Conservation (phyloP, 352 stramenopile genomes). For the Phytopythium kandeliae region DNA sequence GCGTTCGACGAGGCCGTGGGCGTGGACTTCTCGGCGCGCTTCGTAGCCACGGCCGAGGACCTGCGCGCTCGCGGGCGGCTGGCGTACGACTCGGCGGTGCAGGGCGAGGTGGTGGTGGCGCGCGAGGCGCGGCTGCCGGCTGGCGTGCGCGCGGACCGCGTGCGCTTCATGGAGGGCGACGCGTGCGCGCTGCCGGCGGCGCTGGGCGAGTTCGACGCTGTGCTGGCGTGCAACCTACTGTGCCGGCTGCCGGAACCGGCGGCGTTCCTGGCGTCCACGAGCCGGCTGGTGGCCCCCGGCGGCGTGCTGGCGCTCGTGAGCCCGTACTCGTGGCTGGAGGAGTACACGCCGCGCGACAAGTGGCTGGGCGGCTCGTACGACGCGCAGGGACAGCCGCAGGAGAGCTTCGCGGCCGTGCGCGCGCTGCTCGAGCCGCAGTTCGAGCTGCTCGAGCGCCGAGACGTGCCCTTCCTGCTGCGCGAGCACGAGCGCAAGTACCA, state of each 20-base stretch:
- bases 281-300: slow-evolving; percentile 82
- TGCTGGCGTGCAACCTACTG: slow-evolving; percentile 95
- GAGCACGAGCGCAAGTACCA: slow-evolving; percentile 93
- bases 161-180: slow-evolving; percentile 93
- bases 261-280: slow-evolving; percentile 86
- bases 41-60: slow-evolving; percentile 79
- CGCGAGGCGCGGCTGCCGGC: slow-evolving; percentile 58
- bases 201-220: slow-evolving; percentile 89
- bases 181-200: slow-evolving; percentile 83
- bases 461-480: slow-evolving; percentile 91
- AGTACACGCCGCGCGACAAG: slow-evolving; percentile 92
- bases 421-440: slow-evolving; percentile 58
- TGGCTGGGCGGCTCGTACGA: slow-evolving; percentile 74
- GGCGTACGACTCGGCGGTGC: slow-evolving; percentile 83
- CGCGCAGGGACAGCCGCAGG: slow-evolving; percentile 32
- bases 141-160: slow-evolving; percentile 45
- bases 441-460: slow-evolving; percentile 65
- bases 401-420: slow-evolving; percentile 68
- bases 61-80: slow-evolving; percentile 84
- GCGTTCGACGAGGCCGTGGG: slow-evolving; percentile 90
- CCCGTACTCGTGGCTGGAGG: slow-evolving; percentile 96
- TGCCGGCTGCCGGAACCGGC: slow-evolving; percentile 92
- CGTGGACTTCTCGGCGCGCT: slow-evolving; percentile 92
- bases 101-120: slow-evolving; percentile 76
- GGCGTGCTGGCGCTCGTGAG: slow-evolving; percentile 94